Conservation (phyloP, 1,139 yeast species). For the Diutina ranongensis region DNA sequence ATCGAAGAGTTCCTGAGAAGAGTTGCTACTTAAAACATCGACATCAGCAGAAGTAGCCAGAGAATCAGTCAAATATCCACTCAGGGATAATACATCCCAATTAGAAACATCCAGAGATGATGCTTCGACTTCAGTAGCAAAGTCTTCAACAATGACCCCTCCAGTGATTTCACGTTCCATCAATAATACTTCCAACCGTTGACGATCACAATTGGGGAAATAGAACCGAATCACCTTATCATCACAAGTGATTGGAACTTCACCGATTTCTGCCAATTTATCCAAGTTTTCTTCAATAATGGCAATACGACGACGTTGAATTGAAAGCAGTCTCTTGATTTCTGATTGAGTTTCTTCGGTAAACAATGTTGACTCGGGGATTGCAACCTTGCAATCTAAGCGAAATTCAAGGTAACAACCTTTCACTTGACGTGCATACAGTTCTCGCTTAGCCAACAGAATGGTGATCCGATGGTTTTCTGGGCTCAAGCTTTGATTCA, state of each 20-base stretch:
- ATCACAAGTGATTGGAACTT: slow-evolving; percentile 29
- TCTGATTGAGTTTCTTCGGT: slow-evolving; percentile 35
- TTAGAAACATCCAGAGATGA: background rate
- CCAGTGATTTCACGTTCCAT: slow-evolving; percentile 38
- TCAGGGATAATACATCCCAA: slow-evolving; percentile 6
- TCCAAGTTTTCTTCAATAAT: slow-evolving; percentile 7
- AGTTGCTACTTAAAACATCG: background rate
- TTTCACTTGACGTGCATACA: slow-evolving; percentile 38
- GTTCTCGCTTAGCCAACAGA: slow-evolving; percentile 21
- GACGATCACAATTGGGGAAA: slow-evolving; percentile 46
- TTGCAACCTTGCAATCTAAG: slow-evolving; percentile 23
- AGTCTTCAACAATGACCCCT: slow-evolving; percentile 34
- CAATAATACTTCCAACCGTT: slow-evolving; percentile 37
- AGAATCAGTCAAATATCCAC: background rate
- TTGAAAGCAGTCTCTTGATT: slow-evolving; percentile 24
- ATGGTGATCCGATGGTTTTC: slow-evolving; percentile 26
- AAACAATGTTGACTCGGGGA: slow-evolving; percentile 41
- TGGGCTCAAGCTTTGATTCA: slow-evolving; percentile 22
- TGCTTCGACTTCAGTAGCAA: background rate
- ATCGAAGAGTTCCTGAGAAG: background rate
- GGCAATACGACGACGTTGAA: slow-evolving; percentile 24
- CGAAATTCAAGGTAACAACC: slow-evolving; percentile 48
- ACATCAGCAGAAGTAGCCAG: background rate
- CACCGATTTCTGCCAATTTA: slow-evolving; percentile 33
- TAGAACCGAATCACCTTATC: slow-evolving; percentile 34